Base-by-base conservation (phyloP, 2,329 filamentous ascomycete genomes). In the Corniculantispora saksenae region DNA sequence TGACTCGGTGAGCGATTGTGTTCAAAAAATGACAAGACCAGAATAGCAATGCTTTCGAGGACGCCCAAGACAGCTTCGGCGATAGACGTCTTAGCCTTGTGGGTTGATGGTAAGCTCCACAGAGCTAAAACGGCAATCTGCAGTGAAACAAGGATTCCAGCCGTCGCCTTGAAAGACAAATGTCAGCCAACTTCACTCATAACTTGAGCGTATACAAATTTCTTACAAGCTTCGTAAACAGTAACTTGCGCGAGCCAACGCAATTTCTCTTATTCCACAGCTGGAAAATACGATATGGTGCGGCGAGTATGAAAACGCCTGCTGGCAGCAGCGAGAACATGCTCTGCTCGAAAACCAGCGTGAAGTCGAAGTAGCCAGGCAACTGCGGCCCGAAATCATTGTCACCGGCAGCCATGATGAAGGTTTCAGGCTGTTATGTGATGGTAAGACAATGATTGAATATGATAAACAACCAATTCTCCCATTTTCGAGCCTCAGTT, bases 1-100 rank as follows among this genome's bases (percentile, higher is more conserved):
- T 78, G 77, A 21, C 72, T 70, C 1, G 68, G 66, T 3, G 76
- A 72, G 7, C 70, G 72, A 13, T 32, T 65, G 56, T 80, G 78
- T 65, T 80, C 77, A 0, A 66, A 15, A 38, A 72, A 79, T 0
- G 76, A 78, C 3, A 79, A 54, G 0, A 70, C 51, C 1, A 64
- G 67, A 25, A 78, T 67, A 5, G 65, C 68, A 10, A 75, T 3
- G 0, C 72, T 70, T 32, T 74, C 74, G 17, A 76, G 27, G 1
- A 77, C 61, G 0, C 67, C 67, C 8, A 79, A 51, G 0, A 66
- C 66, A 1, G 72, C 67, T 13, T 75, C 72, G 0, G 77, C 69
- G 1, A 77, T 63, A 1, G 77, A 76, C 1, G 70, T 70, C 29
- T 68, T 67, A 3, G 72, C 71, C 19, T 66, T 68, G n/a, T 63